A percentile compares a stretch with the other conserved stretches of the same genome.
Conservation (phyloP, 257 asterid genomes). For the Fraxinus cuspidata region DNA sequence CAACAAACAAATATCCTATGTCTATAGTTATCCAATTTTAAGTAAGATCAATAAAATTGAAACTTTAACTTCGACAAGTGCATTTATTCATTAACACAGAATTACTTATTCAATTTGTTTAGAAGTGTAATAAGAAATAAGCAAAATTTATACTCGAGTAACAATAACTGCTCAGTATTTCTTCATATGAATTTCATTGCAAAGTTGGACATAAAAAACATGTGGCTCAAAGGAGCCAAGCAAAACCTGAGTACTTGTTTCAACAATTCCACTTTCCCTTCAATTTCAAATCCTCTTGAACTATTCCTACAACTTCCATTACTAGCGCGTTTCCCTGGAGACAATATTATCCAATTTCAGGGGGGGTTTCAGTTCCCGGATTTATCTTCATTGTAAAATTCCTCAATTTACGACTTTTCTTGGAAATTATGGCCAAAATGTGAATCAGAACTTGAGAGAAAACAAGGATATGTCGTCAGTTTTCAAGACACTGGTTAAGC, state of each 20-base stretch:
- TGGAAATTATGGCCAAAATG: slow-evolving; percentile 38
- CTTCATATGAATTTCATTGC: background rate
- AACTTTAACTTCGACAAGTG: background rate
- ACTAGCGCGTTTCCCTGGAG: slow-evolving; percentile 32
- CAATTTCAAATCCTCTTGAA: slow-evolving; percentile 33
- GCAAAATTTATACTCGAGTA: background rate
- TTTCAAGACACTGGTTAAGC: slow-evolving; percentile 58
- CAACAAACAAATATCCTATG: background rate
- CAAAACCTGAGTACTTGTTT: slow-evolving; percentile 25
- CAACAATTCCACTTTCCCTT: slow-evolving; percentile 26
- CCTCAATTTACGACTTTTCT: slow-evolving; percentile 29
- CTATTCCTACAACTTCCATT: slow-evolving; percentile 27
- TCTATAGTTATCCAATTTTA: background rate
- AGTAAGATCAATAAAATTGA: background rate
- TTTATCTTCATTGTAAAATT: slow-evolving; percentile 26
- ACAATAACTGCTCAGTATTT: background rate
- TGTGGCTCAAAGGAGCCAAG: slow-evolving; percentile 33
- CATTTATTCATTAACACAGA: too few species aligned
- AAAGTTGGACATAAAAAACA: background rate
- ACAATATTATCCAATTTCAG: slow-evolving; percentile 39
- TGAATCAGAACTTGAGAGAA: slow-evolving; percentile 36
- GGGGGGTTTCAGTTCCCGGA: slow-evolving; percentile 37
- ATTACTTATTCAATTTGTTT: background rate
- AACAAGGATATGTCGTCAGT: slow-evolving; percentile 39
- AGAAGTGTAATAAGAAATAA: background rate